Conservation (phyloP, 1,139 yeast genomes). For the Candida glucosophila region DNA sequence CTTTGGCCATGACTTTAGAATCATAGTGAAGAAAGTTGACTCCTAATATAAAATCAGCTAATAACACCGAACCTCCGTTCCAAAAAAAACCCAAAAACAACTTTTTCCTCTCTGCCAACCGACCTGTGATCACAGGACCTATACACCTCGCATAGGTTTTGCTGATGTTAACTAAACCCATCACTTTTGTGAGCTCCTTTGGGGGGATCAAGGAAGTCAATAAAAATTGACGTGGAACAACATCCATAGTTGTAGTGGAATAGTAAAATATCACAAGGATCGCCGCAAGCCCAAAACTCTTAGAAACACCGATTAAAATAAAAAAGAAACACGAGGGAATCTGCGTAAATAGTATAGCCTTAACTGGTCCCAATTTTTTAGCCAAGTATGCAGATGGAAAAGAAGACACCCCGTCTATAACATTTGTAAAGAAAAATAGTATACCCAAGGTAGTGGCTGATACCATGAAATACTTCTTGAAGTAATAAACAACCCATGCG, state of each 20-base stretch:
- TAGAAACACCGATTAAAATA: conserved; percentile 18
- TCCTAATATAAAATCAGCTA: conserved; percentile 38
- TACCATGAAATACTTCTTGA: conserved; percentile 33
- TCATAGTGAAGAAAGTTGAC: conserved; percentile 33
- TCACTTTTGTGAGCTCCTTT: conserved; percentile 60
- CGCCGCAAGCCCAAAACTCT: conserved; percentile 25
- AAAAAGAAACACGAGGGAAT: conserved; percentile 68
- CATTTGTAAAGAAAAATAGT: conserved; percentile 53
- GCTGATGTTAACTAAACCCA: conserved; percentile 81
- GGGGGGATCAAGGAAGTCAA: conserved; percentile 58
- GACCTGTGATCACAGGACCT: conserved; percentile 77
- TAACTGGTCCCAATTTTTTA: conserved; percentile 64
- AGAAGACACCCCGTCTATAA: conserved; percentile 54
- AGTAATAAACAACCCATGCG: conserved; percentile 82
- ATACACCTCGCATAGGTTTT: conserved; percentile 77
- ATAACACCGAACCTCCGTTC: conserved; percentile 46
- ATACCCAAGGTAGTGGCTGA: conserved; percentile 38
- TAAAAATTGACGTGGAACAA: conserved; percentile 79
- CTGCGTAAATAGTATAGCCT: conserved; percentile 69
- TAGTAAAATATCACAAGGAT: conserved; percentile 48
- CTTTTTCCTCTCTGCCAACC: conserved; percentile 44
- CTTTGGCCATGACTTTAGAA: conserved; percentile 18
- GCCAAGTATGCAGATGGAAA: conserved; percentile 67
- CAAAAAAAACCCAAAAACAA: conserved; percentile 55
- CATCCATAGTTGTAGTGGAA: conserved; percentile 73